phyloP scores from a whole-genome alignment of 2,329 filamentous ascomycete species.

The Botrytis elliptica region DNA sequence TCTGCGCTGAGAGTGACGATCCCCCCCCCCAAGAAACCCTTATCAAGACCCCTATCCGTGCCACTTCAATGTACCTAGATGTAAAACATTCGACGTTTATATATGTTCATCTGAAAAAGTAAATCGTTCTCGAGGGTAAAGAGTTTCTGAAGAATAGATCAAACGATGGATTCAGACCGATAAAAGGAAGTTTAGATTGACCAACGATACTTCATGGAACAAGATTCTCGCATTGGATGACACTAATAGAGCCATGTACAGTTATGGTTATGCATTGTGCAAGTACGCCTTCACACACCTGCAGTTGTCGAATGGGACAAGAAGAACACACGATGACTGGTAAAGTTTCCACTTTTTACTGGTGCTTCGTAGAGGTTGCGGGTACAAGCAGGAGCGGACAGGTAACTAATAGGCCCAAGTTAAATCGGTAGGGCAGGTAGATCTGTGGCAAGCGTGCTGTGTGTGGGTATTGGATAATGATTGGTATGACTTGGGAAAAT shows the following conservation, averaged over 20 bases:
- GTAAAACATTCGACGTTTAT: neutral
- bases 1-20: conserved; percentile 11
- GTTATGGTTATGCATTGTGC: neutral
- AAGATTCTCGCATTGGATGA: conserved; percentile 8
- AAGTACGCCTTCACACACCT: conserved; percentile 8
- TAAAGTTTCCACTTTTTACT: neutral
- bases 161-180: neutral
- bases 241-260: neutral
- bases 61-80: conserved; percentile 2
- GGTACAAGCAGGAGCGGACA: conserved; percentile 13
- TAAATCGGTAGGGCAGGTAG: conserved; percentile 14
- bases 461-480: neutral
- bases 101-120: neutral
- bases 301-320: conserved; percentile 5
- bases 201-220: conserved; percentile 4
- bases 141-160: neutral
- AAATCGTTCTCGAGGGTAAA: neutral
- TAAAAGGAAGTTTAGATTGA: conserved; percentile 3
- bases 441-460: conserved; percentile 7
- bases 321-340: conserved; percentile 13
- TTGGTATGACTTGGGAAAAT: conserved; percentile 3
- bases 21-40: conserved; percentile 7
- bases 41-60: conserved; percentile 11
- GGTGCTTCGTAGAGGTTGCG: neutral
- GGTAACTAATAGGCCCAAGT: conserved; percentile 15